Percentiles rank a stretch among this genome's conserved stretches.
phyloP scores from a whole-genome alignment of 2,329 filamentous ascomycete species.

The Akanthomyces uredinophilus region DNA sequence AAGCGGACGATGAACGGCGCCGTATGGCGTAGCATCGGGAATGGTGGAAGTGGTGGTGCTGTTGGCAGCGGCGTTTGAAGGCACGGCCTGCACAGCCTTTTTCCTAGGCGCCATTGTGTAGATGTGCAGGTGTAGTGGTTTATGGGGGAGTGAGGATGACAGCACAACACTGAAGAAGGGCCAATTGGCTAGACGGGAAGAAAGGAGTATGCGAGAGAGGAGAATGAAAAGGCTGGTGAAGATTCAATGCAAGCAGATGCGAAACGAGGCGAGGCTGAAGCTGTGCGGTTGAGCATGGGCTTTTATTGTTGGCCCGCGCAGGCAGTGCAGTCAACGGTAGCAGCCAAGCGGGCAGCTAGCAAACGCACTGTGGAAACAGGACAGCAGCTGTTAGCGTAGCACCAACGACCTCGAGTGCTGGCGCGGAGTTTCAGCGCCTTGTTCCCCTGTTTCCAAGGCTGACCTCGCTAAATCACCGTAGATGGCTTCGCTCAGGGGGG shows the following conservation, averaged over 20 bases:
- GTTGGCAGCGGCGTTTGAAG: conserved; percentile 17
- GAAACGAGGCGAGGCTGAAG: conserved; percentile 1
- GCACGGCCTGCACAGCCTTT: conserved; percentile 7
- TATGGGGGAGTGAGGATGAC: too few relatives aligned
- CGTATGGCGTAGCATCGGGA: conserved; percentile 7
- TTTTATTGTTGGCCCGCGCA: neutral
- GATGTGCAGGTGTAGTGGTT: neutral
- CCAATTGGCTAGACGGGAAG: neutral
- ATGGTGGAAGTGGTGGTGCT: neutral
- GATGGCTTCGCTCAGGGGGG: neutral
- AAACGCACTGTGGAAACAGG: neutral
- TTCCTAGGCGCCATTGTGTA: conserved; percentile 7
- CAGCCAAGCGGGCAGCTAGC: neutral
- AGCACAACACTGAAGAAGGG: neutral
- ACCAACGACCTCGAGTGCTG: too few relatives aligned
- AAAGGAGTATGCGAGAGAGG: too few relatives aligned
- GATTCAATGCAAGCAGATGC: neutral
- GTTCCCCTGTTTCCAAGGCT: neutral
- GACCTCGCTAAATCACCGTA: neutral
- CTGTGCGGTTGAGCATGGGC: neutral
- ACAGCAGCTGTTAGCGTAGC: neutral
- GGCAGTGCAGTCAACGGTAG: neutral
- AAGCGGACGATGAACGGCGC: conserved; percentile 31
- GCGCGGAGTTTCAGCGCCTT: neutral
- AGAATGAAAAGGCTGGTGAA: neutral